phyloP scores from a whole-genome alignment of 2,329 filamentous ascomycete genomes.

The Xylaria sp. region DNA sequence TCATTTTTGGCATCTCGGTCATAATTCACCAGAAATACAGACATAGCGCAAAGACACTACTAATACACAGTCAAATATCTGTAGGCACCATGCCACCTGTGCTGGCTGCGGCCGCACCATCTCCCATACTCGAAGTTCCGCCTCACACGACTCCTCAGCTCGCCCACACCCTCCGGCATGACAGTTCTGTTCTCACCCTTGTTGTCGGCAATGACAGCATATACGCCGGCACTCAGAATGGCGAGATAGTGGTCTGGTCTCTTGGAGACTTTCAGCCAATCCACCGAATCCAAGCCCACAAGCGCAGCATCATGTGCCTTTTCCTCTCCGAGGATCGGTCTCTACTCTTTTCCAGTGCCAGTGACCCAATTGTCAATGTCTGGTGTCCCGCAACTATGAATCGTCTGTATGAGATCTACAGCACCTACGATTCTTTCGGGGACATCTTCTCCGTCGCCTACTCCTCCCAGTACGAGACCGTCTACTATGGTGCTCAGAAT shows the following conservation, averaged over 20 bases:
- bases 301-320: slow-evolving; percentile 88
- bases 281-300: slow-evolving; percentile 85
- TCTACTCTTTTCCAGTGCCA: slow-evolving; percentile 90
- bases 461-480: slow-evolving; percentile 79
- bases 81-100: slow-evolving; percentile 43
- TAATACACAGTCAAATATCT: slow-evolving; percentile 22
- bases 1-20: neutral
- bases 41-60: neutral
- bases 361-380: slow-evolving; percentile 93
- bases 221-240: slow-evolving; percentile 92
- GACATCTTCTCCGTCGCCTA: slow-evolving; percentile 97
- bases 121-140: slow-evolving; percentile 46
- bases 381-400: slow-evolving; percentile 84
- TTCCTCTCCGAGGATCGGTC: slow-evolving; percentile 79
- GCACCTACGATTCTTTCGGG: slow-evolving; percentile 88
- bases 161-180: slow-evolving; percentile 79
- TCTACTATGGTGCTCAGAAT: slow-evolving; percentile 94
- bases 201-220: slow-evolving; percentile 83
- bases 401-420: slow-evolving; percentile 89
- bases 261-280: slow-evolving; percentile 87
- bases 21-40: slow-evolving; percentile 20
- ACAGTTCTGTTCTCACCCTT: slow-evolving; percentile 83
- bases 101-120: slow-evolving; percentile 38
- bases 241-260: slow-evolving; percentile 92
- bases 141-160: slow-evolving; percentile 66